Evolutionary conservation across 2,329 filamentous ascomycete genomes (phyloP).

Genomic region (Botryotinia convoluta): DNA sequence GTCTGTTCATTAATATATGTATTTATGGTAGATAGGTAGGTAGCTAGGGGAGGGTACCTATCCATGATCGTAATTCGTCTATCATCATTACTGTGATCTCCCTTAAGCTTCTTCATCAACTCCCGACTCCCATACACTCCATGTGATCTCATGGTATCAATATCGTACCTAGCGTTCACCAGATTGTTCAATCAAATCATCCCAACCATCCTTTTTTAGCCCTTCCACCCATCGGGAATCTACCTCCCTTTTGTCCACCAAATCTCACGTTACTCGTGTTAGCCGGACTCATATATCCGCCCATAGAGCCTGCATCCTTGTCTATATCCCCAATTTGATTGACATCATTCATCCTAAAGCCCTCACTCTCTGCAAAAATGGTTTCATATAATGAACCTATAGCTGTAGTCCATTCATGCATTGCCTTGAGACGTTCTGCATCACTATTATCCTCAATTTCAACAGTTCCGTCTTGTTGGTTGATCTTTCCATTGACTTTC

Average conservation of each 20-base stretch:
- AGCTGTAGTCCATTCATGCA: slow-evolving; percentile 69
- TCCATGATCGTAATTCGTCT: slow-evolving; percentile 12
- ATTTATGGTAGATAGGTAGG: background rate
- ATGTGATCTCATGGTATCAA: background rate
- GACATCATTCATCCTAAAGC: slow-evolving; percentile 47
- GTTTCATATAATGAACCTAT: slow-evolving; percentile 67
- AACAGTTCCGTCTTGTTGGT: slow-evolving; percentile 82
- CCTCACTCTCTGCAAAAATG: slow-evolving; percentile 76
- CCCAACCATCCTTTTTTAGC: background rate
- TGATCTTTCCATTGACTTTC: slow-evolving; percentile 82
- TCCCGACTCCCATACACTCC: background rate
- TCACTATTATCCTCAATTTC: slow-evolving; percentile 75
- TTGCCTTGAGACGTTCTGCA: slow-evolving; percentile 68
- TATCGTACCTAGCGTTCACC: background rate
- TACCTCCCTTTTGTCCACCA: slow-evolving; percentile 3
- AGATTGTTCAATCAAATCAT: background rate
- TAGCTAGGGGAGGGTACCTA: background rate
- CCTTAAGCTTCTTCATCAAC: background rate
- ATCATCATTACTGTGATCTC: slow-evolving; percentile 4
- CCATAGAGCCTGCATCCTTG: background rate
- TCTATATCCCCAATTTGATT: slow-evolving; percentile 22
- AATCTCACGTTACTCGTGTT: background rate
- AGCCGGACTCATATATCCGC: background rate
- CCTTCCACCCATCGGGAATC: background rate
- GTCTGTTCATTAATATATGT: background rate